Evolutionary conservation across 495 filamentous ascomycete species (phyloP).

Genomic region (Penicillium manginii): DNA sequence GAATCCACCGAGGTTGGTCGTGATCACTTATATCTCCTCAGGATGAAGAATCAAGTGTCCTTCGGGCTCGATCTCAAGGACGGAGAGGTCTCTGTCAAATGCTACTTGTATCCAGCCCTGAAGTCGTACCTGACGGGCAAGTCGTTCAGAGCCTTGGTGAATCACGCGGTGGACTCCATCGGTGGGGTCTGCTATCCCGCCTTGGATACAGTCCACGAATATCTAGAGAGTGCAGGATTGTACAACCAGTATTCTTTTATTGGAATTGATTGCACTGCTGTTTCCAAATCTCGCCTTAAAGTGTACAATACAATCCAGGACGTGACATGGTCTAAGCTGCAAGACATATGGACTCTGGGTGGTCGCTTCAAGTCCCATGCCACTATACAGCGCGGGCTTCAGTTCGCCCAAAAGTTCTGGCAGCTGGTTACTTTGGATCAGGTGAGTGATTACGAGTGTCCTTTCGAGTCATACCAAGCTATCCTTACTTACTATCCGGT

Average conservation of each 20-base stretch:
- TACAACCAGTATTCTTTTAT: not conserved
- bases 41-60: not conserved
- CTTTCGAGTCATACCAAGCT: not conserved
- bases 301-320: not conserved
- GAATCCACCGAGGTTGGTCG: not conserved
- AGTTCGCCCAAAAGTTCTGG: not conserved
- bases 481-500: not conserved
- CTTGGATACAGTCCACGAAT: not conserved
- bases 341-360: not conserved
- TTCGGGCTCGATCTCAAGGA: not conserved
- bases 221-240: not conserved
- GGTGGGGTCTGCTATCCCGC: not conserved
- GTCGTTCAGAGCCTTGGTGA: not conserved
- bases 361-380: not conserved
- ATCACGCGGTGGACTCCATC: not conserved
- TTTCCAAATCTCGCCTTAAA: not conserved
- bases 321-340: not conserved
- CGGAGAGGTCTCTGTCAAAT: not conserved
- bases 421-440: not conserved
- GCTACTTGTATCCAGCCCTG: slow-evolving; percentile 1
- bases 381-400: not conserved
- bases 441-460: not conserved
- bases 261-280: not conserved
- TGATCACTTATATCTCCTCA: not conserved
- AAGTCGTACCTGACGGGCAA: not conserved